phyloP scores from a whole-genome alignment of 129 eudicot species.

The Dittrichia graveolens region DNA sequence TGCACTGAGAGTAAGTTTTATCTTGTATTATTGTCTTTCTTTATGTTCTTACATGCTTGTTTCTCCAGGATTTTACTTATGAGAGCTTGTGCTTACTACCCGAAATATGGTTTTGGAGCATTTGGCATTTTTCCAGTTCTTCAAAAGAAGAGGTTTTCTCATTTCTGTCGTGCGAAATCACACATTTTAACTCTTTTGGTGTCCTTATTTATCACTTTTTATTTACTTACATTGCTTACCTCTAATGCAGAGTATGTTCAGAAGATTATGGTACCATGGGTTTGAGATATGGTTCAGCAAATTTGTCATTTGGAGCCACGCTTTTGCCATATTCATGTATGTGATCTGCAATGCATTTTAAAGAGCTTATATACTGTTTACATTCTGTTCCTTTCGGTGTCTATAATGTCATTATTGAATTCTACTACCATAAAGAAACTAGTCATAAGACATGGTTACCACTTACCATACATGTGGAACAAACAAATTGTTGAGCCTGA shows the following conservation, averaged over 20 bases:
- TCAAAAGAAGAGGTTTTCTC: constrained; percentile 64
- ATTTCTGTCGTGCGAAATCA: not conserved
- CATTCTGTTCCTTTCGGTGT: constrained; percentile 18
- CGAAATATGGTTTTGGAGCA: constrained; percentile 88
- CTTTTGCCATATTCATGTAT: constrained; percentile 70
- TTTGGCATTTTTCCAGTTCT: constrained; percentile 83
- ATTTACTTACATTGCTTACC: constrained; percentile 22
- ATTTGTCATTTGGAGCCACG: constrained; percentile 83
- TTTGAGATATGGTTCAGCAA: constrained; percentile 80
- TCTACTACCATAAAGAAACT: not conserved
- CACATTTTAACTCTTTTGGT: constrained; percentile 3
- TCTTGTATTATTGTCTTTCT: not conserved
- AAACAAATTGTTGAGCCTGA: not conserved
- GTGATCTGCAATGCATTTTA: constrained; percentile 29
- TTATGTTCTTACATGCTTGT: constrained; percentile 14
- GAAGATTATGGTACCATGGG: constrained; percentile 89
- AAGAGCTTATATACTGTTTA: constrained; percentile 10
- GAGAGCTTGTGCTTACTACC: constrained; percentile 89
- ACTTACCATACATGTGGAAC: not conserved
- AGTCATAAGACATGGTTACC: too few species aligned
- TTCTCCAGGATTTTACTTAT: constrained; percentile 65
- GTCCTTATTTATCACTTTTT: constrained; percentile 13
- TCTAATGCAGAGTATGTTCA: constrained; percentile 51
- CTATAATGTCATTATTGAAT: constrained; percentile 14
- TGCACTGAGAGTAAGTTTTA: not conserved